These are phyloP conservation scores for Cladosporium velox DNA, from an alignment of 2,329 filamentous ascomycete species.

Conservation along the genomic window DNA sequence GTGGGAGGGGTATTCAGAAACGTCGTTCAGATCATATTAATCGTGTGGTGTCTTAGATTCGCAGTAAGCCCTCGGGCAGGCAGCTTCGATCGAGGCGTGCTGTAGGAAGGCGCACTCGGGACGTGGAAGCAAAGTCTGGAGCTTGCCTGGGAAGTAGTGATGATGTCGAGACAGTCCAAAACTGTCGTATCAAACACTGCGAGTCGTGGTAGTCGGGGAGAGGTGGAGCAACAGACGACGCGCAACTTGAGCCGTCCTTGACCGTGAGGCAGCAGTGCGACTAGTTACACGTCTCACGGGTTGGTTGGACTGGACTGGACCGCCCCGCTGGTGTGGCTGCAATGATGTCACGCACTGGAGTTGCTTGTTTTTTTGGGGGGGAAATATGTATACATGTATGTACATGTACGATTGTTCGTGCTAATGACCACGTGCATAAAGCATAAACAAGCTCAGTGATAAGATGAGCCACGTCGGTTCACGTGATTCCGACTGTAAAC, in stretches of 20 bases:
- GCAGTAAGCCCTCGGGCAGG: constrained; percentile 7
- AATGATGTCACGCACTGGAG: constrained; percentile 13
- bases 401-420: background rate
- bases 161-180: background rate
- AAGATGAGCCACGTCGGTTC: background rate
- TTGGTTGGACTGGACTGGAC: background rate
- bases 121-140: background rate
- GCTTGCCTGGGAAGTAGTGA: background rate
- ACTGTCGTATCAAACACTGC: background rate
- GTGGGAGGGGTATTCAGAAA: background rate
- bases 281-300: background rate
- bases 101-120: background rate
- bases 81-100: constrained; percentile 8
- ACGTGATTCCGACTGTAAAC: background rate
- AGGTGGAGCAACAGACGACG: background rate
- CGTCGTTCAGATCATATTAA: constrained; percentile 21
- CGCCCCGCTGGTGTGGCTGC: constrained; percentile 12
- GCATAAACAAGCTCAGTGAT: background rate
- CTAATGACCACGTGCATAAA: background rate
- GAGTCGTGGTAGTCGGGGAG: background rate
- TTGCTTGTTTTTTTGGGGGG: constrained; percentile 3
- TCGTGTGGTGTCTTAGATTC: background rate
- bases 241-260: constrained; percentile 4
- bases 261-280: background rate
- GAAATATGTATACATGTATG: background rate